Evolutionary conservation across 2,329 filamentous ascomycete species (phyloP).

Genomic region (Aureobasidium sp.): DNA sequence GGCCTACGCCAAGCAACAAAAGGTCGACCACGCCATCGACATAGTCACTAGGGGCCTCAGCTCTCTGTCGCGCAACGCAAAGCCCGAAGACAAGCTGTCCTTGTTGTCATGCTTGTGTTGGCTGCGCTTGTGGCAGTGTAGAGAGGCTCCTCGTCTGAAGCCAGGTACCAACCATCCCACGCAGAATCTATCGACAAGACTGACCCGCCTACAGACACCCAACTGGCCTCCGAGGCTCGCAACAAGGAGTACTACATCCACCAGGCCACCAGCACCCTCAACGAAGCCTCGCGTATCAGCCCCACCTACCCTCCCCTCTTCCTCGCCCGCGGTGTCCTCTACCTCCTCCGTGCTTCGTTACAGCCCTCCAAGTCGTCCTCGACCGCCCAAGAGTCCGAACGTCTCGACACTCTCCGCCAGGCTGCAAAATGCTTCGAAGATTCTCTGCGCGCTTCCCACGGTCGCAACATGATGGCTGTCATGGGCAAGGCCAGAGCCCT

Average conservation of each 20-base stretch:
- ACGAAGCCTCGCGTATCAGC: slow-evolving; percentile 91
- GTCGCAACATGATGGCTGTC: slow-evolving; percentile 83
- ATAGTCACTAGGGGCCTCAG: slow-evolving; percentile 64
- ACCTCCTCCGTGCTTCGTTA: slow-evolving; percentile 78
- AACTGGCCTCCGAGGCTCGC: slow-evolving; percentile 61
- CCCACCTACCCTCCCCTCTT: slow-evolving; percentile 87
- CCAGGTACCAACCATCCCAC: slow-evolving; percentile 35
- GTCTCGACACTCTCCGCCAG: slow-evolving; percentile 69
- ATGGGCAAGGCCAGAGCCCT: slow-evolving; percentile 82
- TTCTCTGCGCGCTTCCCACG: slow-evolving; percentile 72
- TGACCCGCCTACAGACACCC: slow-evolving; percentile 21
- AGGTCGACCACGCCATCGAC: slow-evolving; percentile 73
- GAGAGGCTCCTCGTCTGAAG: slow-evolving; percentile 63
- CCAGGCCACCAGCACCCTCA: slow-evolving; percentile 80
- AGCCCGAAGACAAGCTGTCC: slow-evolving; percentile 73
- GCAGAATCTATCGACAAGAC: background rate
- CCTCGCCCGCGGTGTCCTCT: slow-evolving; percentile 81
- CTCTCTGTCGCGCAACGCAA: slow-evolving; percentile 54
- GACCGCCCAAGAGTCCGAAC: slow-evolving; percentile 58
- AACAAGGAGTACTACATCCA: slow-evolving; percentile 93
- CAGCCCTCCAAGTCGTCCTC: slow-evolving; percentile 61
- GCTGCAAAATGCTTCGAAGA: slow-evolving; percentile 94
- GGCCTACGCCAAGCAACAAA: slow-evolving; percentile 92
- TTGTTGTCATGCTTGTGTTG: slow-evolving; percentile 80
- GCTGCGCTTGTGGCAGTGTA: slow-evolving; percentile 84